Evolutionary conservation across 2,329 filamentous ascomycete species (phyloP), one percentile per base, ranked within the genome.

Genomic region (Coleophoma crateriformis): DNA sequence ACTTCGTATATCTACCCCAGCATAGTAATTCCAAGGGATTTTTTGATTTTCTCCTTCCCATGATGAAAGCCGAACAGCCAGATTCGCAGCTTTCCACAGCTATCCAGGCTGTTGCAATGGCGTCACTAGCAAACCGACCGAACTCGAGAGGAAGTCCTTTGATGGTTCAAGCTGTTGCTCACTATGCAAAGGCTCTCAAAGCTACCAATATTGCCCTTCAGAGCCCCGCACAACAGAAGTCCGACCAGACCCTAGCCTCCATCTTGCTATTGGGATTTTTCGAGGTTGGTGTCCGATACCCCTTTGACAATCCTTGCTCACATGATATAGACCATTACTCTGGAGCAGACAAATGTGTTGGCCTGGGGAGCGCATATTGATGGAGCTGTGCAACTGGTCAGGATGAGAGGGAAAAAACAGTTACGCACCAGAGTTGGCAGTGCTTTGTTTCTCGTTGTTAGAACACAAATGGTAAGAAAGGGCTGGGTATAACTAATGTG

Each of bases 301-400:
- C 13, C 41, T 8, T 41, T 4, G 15, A 22, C 12, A 20, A 27
- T 20, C 2, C 17, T 44, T 47, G 35, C 44, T 58, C 40, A 55
- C 45, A 53, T 39, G n/a, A 7, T 14, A 22, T 44, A 81, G 57
- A 64, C 59, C 1, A 56, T 84, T 41, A 75, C 75, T 1, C 75
- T 77, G 12, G 76, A 74, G 50, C 73, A 77, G 47, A 65, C 78
- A 45, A 77, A 74, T 33, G 75, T 76, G 60, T 67, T 76, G 49
- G 78, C 79, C 2, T 85, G 81, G 81, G 79, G 78, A 4, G 80
- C 79, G 10, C 81, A 85, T 57, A 75, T 79, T n/a, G 77, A 83
- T 52, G 81, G 80, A 3, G 81, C 81, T n/a, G 75, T 84, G 33
- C 76, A 81, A 55, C 68, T 84, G 1, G 77, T 81, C 47, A 79